A percentile compares a stretch with the other conserved stretches of the same genome.
Evolutionary conservation across 2,329 filamentous ascomycete species (phyloP).

Genomic region (Penicillium hordei): DNA sequence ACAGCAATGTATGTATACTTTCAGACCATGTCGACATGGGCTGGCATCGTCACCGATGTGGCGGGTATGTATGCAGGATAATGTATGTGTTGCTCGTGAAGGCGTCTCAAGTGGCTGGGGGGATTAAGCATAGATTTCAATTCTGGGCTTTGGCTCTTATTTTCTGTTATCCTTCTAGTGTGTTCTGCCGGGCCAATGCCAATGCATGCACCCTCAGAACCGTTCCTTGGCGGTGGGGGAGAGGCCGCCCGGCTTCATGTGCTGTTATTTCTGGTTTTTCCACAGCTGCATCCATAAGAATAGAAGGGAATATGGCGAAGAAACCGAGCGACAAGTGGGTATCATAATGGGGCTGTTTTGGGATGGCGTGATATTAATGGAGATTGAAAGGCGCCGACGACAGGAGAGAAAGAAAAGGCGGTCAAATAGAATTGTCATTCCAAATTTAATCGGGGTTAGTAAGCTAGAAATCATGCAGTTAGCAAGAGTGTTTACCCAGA

Average conservation of each 20-base stretch:
- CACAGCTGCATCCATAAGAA: slow-evolving; percentile 12
- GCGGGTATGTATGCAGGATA: slow-evolving; percentile 21
- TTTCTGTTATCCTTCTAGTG: slow-evolving; percentile 9
- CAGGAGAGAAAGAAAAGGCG: slow-evolving; percentile 13
- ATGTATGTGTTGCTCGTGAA: slow-evolving; percentile 19
- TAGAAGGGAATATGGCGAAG: slow-evolving; percentile 22
- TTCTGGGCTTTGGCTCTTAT: slow-evolving; percentile 8
- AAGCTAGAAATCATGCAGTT: slow-evolving; percentile 24
- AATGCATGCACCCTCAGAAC: slow-evolving; percentile 2
- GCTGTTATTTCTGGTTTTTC: not conserved
- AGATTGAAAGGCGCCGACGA: slow-evolving; percentile 18
- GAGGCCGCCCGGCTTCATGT: slow-evolving; percentile 1
- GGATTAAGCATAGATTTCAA: slow-evolving; percentile 10
- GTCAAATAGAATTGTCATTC: slow-evolving; percentile 11
- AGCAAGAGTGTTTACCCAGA: slow-evolving; percentile 8
- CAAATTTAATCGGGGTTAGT: slow-evolving; percentile 37
- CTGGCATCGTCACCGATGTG: not conserved
- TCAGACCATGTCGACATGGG: not conserved
- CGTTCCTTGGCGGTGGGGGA: not conserved
- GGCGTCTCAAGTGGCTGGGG: slow-evolving; percentile 10
- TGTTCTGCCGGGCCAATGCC: not conserved
- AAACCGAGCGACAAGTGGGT: slow-evolving; percentile 37
- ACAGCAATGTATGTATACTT: not conserved
- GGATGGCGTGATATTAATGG: slow-evolving; percentile 31
- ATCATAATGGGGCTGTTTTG: slow-evolving; percentile 41